Conservation (phyloP, 225 moss, liverwort and hornwort species). For the Climacium dendroides region DNA sequence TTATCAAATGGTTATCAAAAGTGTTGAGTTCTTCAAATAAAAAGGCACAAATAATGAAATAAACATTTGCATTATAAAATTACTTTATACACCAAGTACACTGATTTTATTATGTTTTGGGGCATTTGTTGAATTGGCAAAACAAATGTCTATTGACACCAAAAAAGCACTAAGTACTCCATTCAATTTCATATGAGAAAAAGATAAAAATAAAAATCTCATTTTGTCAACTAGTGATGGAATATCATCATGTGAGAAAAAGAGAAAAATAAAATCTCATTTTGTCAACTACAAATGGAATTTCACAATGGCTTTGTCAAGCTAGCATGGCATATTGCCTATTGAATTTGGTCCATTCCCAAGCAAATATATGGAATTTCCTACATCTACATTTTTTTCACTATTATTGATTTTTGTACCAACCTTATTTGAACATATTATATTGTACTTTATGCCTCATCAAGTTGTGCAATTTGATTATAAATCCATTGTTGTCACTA, state of each 20-base stretch:
- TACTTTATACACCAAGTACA: background rate
- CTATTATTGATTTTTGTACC: too few relatives aligned
- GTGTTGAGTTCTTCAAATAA: background rate
- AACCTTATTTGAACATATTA: background rate
- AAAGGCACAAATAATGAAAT: background rate
- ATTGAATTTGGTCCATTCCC: background rate
- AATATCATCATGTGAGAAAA: background rate
- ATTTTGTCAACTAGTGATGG: background rate
- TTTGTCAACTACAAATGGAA: background rate
- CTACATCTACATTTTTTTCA: background rate
- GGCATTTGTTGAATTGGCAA: background rate
- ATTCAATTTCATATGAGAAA: background rate
- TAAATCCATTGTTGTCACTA: background rate
- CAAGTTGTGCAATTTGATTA: too few relatives aligned
- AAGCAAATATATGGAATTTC: background rate
- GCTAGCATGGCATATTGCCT: too few relatives aligned
- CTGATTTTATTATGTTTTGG: too few relatives aligned
- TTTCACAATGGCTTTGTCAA: too few relatives aligned
- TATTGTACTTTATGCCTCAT: rapidly evolving
- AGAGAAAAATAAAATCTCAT: background rate
- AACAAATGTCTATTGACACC: background rate
- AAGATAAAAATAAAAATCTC: background rate
- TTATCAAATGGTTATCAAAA: background rate
- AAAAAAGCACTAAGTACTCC: background rate
- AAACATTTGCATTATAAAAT: background rate